These are phyloP conservation scores for Metarhizium album DNA, from an alignment of 2,329 filamentous ascomycete genomes.

Conservation along the genomic window DNA sequence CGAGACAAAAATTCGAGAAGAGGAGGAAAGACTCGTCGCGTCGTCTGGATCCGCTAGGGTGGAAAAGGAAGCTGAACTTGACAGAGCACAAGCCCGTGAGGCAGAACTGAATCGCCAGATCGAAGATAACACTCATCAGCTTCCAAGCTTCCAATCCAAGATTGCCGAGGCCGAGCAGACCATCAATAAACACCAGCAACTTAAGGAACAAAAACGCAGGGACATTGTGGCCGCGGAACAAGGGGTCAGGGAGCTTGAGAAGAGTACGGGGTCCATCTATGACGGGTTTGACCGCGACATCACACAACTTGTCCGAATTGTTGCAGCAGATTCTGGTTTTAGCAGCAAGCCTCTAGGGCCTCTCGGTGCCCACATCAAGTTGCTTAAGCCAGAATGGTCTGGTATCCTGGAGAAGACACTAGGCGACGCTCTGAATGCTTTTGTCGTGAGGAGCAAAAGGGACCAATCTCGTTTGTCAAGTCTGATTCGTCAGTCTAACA, in stretches of 20 bases:
- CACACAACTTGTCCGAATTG: constrained; percentile 52
- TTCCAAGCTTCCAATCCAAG: constrained; percentile 23
- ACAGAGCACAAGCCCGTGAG: constrained; percentile 17
- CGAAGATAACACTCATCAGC: constrained; percentile 16
- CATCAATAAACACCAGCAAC: constrained; percentile 19
- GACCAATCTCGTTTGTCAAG: constrained; percentile 61
- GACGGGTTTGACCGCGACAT: constrained; percentile 56
- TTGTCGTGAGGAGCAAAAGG: constrained; percentile 67
- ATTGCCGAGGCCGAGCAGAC: constrained; percentile 21
- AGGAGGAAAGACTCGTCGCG: constrained; percentile 52
- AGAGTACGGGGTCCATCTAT: constrained; percentile 44
- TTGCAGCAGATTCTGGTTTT: constrained; percentile 61
- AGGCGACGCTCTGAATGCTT: constrained; percentile 59
- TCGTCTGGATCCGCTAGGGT: constrained; percentile 60
- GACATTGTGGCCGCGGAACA: constrained; percentile 44
- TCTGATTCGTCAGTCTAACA: constrained; percentile 52
- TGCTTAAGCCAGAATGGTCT: constrained; percentile 75
- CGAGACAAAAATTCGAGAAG: constrained; percentile 39
- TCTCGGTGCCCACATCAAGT: constrained; percentile 64
- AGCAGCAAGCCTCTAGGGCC: constrained; percentile 68
- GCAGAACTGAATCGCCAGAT: constrained; percentile 17
- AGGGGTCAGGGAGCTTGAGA: constrained; percentile 38
- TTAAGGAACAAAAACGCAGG: constrained; percentile 32
- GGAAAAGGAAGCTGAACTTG: constrained; percentile 46
- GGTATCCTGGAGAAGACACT: constrained; percentile 69